Evolutionary conservation across 2,329 filamentous ascomycete genomes (phyloP).

Genomic region (Arthrobotrys pseudoclavata): DNA sequence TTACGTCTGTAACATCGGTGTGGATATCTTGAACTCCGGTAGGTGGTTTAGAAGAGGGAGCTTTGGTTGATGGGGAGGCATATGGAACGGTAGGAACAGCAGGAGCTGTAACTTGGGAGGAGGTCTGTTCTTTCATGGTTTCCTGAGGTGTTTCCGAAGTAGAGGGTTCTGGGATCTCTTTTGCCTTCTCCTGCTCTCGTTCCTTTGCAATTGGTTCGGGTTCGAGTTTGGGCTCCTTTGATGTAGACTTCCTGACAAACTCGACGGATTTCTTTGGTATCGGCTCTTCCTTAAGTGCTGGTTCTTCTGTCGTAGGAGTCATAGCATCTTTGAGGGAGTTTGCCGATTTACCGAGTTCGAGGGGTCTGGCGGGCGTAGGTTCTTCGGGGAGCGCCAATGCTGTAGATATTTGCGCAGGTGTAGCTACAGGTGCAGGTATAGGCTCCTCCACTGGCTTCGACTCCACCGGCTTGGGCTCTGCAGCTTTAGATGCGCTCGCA

Average conservation of each 20-base stretch:
- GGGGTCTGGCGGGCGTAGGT: slow-evolving; percentile 28
- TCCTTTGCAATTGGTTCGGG: background rate
- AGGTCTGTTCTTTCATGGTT: background rate
- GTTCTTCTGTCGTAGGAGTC: slow-evolving; percentile 15
- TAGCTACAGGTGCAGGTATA: background rate
- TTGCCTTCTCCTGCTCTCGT: background rate
- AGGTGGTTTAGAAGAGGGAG: slow-evolving; percentile 27
- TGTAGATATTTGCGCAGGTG: background rate
- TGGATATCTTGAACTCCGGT: slow-evolving; percentile 36
- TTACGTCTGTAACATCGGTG: slow-evolving; percentile 21
- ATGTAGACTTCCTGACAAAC: background rate
- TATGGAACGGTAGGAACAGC: background rate
- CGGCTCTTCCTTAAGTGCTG: background rate
- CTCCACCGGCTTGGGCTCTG: slow-evolving; percentile 3
- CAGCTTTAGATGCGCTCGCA: slow-evolving; percentile 9
- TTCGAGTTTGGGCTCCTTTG: background rate
- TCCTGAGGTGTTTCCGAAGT: background rate
- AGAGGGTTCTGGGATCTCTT: background rate
- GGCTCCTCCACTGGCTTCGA: slow-evolving; percentile 13
- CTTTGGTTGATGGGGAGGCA: slow-evolving; percentile 23
- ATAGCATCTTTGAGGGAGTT: slow-evolving; percentile 45
- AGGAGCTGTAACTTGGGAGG: background rate
- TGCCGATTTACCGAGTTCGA: slow-evolving; percentile 3
- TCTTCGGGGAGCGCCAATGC: slow-evolving; percentile 6
- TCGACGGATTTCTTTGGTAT: slow-evolving; percentile 20